Conservation (phyloP, 2,329 filamentous ascomycete genomes). For the Eurotiales sp. region DNA sequence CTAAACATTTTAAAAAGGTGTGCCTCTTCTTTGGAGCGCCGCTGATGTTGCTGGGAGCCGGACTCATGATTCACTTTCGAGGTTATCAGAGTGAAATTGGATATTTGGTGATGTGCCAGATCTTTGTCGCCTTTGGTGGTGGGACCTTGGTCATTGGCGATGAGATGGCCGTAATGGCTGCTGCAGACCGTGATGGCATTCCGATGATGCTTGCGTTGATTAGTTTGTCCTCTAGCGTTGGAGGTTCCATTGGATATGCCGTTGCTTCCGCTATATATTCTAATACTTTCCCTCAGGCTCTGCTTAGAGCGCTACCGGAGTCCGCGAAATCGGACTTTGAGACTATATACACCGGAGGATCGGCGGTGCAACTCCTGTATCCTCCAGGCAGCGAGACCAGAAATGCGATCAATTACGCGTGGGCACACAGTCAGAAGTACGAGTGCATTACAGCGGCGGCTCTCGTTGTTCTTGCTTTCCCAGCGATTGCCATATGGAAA, state of each 20-base stretch:
- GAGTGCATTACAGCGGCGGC: conserved; percentile 33
- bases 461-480: conserved; percentile 31
- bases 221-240: conserved; percentile 32
- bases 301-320: conserved; percentile 45
- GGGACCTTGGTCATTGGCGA: conserved; percentile 54
- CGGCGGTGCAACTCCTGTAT: conserved; percentile 26
- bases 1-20: conserved; percentile 51
- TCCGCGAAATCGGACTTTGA: conserved; percentile 19
- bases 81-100: conserved; percentile 45
- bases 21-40: conserved; percentile 51
- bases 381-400: conserved; percentile 27
- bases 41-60: conserved; percentile 49
- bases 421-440: conserved; percentile 35
- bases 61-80: conserved; percentile 56
- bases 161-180: conserved; percentile 57
- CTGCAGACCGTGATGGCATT: conserved; percentile 53
- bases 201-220: conserved; percentile 42
- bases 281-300: conserved; percentile 49
- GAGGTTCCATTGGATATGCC: conserved; percentile 33
- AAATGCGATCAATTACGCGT: conserved; percentile 35
- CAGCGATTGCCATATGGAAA: conserved; percentile 35
- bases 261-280: conserved; percentile 52
- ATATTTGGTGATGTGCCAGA: conserved; percentile 54
- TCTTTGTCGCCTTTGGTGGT: conserved; percentile 54
- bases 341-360: conserved; percentile 26